These are phyloP conservation scores for Fusarium sp. DNA, from an alignment of 2,329 filamentous ascomycete species.

Conservation along the genomic window DNA sequence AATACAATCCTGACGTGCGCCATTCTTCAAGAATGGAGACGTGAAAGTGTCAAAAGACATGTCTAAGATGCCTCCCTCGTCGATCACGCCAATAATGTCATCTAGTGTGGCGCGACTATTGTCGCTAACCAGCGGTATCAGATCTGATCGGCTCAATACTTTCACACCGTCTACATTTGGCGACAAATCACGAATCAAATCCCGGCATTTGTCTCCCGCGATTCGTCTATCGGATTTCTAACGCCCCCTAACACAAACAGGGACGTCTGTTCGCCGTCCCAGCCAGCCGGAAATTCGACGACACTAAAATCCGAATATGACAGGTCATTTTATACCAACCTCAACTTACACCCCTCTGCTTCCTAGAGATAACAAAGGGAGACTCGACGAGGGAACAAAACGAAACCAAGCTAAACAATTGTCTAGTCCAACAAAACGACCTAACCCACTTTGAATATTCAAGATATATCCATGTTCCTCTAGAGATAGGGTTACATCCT, in stretches of 20 bases:
- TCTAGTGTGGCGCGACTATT: slow-evolving; percentile 16
- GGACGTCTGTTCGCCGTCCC: slow-evolving; percentile 36
- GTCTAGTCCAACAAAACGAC: neutral
- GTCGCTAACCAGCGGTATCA: slow-evolving; percentile 22
- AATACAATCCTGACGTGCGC: neutral
- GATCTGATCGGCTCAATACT: slow-evolving; percentile 29
- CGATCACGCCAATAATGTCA: slow-evolving; percentile 1
- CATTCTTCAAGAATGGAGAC: neutral
- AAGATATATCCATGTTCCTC: slow-evolving; percentile 21
- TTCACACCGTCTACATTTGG: slow-evolving; percentile 26
- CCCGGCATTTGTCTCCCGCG: slow-evolving; percentile 25
- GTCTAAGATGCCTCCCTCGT: slow-evolving; percentile 7
- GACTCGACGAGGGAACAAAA: slow-evolving; percentile 12
- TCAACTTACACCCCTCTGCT: slow-evolving; percentile 19
- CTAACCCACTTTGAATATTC: slow-evolving; percentile 3
- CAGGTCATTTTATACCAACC: slow-evolving; percentile 26
- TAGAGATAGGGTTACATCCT: slow-evolving; percentile 33
- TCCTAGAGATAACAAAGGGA: slow-evolving; percentile 11
- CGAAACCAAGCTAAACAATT: neutral
- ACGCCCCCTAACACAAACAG: slow-evolving; percentile 27
- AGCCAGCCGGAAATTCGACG: slow-evolving; percentile 28
- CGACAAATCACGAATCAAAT: slow-evolving; percentile 22
- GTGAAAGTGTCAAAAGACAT: slow-evolving; percentile 7
- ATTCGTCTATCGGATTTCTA: slow-evolving; percentile 33
- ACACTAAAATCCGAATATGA: slow-evolving; percentile 30